Evolutionary conservation across 306 rosid species (phyloP), one percentile per base, ranked within the genome.

Genomic region (Vigna angularis): DNA sequence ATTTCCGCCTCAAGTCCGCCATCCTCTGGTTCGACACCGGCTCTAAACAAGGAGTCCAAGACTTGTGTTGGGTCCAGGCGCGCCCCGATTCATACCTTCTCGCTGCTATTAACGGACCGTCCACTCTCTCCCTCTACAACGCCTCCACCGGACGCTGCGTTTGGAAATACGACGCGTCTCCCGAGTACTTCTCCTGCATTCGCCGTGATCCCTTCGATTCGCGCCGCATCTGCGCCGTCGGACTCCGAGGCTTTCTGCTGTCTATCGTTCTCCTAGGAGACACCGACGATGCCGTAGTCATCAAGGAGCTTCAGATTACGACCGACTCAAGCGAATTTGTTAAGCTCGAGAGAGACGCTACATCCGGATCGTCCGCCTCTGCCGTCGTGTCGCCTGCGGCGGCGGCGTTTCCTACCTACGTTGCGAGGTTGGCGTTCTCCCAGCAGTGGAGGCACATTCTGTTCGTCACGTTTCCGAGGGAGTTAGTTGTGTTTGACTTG

Each of bases 191-290:
- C 28, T 90, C 97, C 15, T 93, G 99, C 70, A 61, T 93, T 71
- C 97, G 96, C 50, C 89, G 94, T 17, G 98, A 96, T 78, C 98
- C 98, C 7, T 96, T 96, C 76, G 98, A 96, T 81, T 86, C 96
- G 44, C 89, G 99, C 62, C 98, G 89, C 66, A 74, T 96, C 53
- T 93, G 99, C 44, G 90, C 85, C 14, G 70, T 96, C 32, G 96
- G 96, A 1, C 97, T 96, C 56, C 90, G 88, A 47, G 99, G 99
- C 13, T 85, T 93, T 52, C 79, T 96, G 8, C 74, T 96, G 14
- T 91, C 98, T 17, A 82, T 89, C 51, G 72, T 85, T 6, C 83
- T 91, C 7, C 81, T 86, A 1, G 98, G 98, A 17, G 98, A 91
- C 64, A 73, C 70, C 9, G 94, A 96, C 16, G 90, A 79, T 7